Conservation (phyloP, 768 basidiomycete genomes). For the Kwoniella dejecticola region DNA sequence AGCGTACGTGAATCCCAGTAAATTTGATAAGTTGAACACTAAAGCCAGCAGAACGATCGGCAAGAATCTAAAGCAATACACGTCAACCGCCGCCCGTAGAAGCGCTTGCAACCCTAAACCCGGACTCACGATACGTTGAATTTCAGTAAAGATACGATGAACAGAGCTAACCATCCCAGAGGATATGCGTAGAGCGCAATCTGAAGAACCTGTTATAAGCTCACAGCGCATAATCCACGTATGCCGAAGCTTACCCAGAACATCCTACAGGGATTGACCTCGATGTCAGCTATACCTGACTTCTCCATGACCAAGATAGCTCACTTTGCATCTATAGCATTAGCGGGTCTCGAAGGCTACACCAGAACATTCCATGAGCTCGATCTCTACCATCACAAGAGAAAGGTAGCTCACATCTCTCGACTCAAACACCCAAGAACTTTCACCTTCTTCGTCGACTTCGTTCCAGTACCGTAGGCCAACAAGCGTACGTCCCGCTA, state of each 20-base stretch:
- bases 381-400: not conserved
- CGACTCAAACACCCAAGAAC: constrained; percentile 97
- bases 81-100: too few species aligned
- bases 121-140: constrained; percentile 81
- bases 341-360: constrained; percentile 83
- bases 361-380: not conserved
- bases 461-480: constrained; percentile 98
- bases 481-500: constrained; percentile 87
- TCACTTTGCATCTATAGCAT: constrained; percentile 82
- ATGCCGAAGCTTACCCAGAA: constrained; percentile 71
- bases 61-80: constrained; percentile 89
- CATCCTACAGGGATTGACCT: constrained; percentile 64
- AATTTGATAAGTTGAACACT: constrained; percentile 94
- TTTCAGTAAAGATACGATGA: constrained; percentile 86
- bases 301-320: constrained; percentile 37
- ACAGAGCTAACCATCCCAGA: constrained; percentile 77
- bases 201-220: constrained; percentile 56
- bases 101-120: too few species aligned
- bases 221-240: too few species aligned
- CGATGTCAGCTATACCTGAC: constrained; percentile 7
- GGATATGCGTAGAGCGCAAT: constrained; percentile 89
- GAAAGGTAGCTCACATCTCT: constrained; percentile 77
- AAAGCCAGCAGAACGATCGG: constrained; percentile 92
- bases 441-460: constrained; percentile 94
- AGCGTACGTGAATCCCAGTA: constrained; percentile 96